These are phyloP conservation scores for Trichoderma sp. DNA, from an alignment of 2,329 filamentous ascomycete species.

Conservation along the genomic window DNA sequence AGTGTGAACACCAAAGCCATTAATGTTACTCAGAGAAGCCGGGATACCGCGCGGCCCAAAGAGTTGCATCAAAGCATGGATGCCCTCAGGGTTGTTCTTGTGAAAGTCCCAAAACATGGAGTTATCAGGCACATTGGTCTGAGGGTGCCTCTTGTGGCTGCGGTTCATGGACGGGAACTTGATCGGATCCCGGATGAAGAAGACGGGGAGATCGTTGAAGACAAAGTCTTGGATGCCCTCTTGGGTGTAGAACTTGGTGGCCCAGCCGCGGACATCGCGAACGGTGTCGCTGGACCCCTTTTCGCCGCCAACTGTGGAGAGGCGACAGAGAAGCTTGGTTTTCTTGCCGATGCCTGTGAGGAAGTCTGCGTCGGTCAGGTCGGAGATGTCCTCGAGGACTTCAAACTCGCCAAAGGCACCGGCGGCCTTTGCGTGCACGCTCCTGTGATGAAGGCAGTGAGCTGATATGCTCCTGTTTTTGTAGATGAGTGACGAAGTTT, in stretches of 20 bases:
- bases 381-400: slow-evolving; percentile 66
- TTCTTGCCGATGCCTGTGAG: slow-evolving; percentile 59
- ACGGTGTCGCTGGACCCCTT: slow-evolving; percentile 70
- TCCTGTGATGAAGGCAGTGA: slow-evolving; percentile 5
- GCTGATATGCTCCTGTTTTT: neutral
- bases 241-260: slow-evolving; percentile 54
- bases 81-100: slow-evolving; percentile 62
- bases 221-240: slow-evolving; percentile 68
- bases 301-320: slow-evolving; percentile 72
- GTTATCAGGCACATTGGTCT: slow-evolving; percentile 70
- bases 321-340: slow-evolving; percentile 66
- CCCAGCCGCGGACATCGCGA: slow-evolving; percentile 73
- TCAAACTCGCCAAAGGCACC: slow-evolving; percentile 72
- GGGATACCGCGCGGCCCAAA: slow-evolving; percentile 67
- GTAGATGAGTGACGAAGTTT: neutral
- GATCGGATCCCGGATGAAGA: slow-evolving; percentile 73
- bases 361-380: slow-evolving; percentile 70
- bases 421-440: slow-evolving; percentile 69
- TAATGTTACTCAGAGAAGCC: slow-evolving; percentile 66
- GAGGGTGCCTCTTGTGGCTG: slow-evolving; percentile 75
- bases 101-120: slow-evolving; percentile 53
- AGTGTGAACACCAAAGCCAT: slow-evolving; percentile 68
- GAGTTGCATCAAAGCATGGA: slow-evolving; percentile 66
- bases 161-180: slow-evolving; percentile 78
- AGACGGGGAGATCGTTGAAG: slow-evolving; percentile 68